Conservation (phyloP, 139 green algal species). For the Coelastrella sp. region DNA sequence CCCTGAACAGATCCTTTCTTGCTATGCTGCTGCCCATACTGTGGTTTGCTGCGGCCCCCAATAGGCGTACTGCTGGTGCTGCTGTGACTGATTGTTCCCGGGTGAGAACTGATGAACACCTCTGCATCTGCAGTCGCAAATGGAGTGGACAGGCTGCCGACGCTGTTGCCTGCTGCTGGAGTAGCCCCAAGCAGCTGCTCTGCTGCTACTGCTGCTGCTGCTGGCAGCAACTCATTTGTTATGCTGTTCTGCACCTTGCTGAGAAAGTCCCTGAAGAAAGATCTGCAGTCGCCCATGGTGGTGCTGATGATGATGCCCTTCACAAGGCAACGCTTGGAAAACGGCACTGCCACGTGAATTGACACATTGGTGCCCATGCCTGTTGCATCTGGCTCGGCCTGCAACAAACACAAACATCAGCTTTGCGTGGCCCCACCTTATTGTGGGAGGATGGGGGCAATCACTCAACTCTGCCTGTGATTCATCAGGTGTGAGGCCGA, state of each 20-base stretch:
- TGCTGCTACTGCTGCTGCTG: constrained; percentile 30
- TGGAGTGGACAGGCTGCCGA: not conserved
- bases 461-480: too few relatives aligned
- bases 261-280: constrained; percentile 32
- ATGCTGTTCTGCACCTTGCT: constrained; percentile 45
- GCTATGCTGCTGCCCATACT: not conserved
- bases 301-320: constrained; percentile 34
- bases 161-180: not conserved
- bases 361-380: constrained; percentile 31
- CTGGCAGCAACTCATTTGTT: constrained; percentile 19
- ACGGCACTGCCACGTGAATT: constrained; percentile 43
- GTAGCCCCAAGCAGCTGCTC: constrained; percentile 20
- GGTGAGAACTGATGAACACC: constrained; percentile 20
- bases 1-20: not conserved
- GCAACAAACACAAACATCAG: not conserved
- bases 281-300: constrained; percentile 28
- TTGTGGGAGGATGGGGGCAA: too few relatives aligned
- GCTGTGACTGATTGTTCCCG: not conserved
- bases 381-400: constrained; percentile 25
- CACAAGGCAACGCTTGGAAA: constrained; percentile 17
- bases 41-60: not conserved
- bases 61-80: not conserved
- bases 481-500: too few relatives aligned
- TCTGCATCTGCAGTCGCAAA: constrained; percentile 26
- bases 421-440: too few relatives aligned